Base-by-base conservation (phyloP, 768 basidiomycete genomes). In the Mrakia gelida region DNA sequence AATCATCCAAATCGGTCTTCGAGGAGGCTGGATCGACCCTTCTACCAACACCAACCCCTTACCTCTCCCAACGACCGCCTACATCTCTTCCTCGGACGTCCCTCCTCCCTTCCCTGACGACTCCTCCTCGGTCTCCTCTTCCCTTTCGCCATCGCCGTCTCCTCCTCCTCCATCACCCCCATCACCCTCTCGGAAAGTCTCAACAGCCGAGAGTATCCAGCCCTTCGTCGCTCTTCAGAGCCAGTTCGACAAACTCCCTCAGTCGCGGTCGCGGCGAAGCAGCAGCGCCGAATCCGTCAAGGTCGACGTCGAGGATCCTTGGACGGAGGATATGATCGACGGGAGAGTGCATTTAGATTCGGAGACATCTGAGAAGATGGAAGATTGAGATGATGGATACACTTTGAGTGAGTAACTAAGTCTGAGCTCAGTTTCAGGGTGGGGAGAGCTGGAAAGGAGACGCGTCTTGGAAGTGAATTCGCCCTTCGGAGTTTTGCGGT, bases 21-120 rank as follows among this genome's bases (percentile, higher is more conserved):
- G 73, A 15, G 77, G 77, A 8, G 77, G 77, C 32, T 78, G 70
- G 70, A 38, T 78, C 30, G 72, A 78, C 15, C 77, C 77, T 3
- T 59, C 71, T 41, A 52, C 67, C 13, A 56, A 56, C 54, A 16
- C 68, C 16, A 30, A 30, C 0, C 59, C 75, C 54, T 16, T 59
- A 2, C 32, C 52, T 11, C 32, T 68, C 15, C 41, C 75, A 6
- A 34, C 45, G 13, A 28, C 52, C 54, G 49, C 68, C 56, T 76
- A 52, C 63, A 63, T 62, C 59, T 18, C 62, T 16, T n/a, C 43
- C 41, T 18, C 23, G 5, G 41, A 63, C 49, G 18, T 18, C 43
- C 45, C 43, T 10, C 28, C 74, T 34, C 34, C 63, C 59, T 75
- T 62, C 41, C 59, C 54, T 7, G 21, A n/a, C 63, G 41, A 34